Evolutionary conservation across 305 asterid species (phyloP), one percentile per base, ranked within the genome.

Genomic region (Solanum chacoense): DNA sequence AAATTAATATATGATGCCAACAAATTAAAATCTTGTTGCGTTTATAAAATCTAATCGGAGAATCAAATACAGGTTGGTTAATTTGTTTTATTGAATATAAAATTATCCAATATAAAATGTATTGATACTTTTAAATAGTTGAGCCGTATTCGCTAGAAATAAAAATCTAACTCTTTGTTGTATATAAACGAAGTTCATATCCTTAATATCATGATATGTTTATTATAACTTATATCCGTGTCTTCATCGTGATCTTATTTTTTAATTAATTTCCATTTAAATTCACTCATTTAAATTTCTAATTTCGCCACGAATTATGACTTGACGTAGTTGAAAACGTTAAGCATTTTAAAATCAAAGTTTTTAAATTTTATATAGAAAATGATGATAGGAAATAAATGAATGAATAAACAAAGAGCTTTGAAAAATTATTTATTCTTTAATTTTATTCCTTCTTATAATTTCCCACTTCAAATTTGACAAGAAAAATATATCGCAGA

Each of bases 141-240:
- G 67, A 55, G 67, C 24, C 3, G 2, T 2, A 2, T 7, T 55
- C 0, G 2, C 2, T 59, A 3, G 11, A 1, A 59, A 59, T 59
- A 18, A 55, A 55, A 55, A 55, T 0, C 1, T 2, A 50, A 55
- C 10, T 18, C 4, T 16, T 50, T 50, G n/a, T 16, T 50, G 0
- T 50, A 50, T 50, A 50, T 16, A 18, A 50, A 7, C 7, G 67
- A 55, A 55, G n/a, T 55, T 55, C n/a, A 55, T 55, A 55, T 4
- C 24, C n/a, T 18, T 55, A 55, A 7, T 55, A 55, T 55, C 24
- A 50, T 16, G n/a, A 42, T 0, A 1, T 42, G 0, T 42, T 42
- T 40, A 40, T 40, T 4, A 40, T 0, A 40, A 40, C 0, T 42
- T 0, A 4, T 40, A 40, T 40, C 6, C 0, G 6, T 11, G 0